Evolutionary conservation across 2,329 filamentous ascomycete genomes (phyloP).

Genomic region (Sphaerulina vaccinii): DNA sequence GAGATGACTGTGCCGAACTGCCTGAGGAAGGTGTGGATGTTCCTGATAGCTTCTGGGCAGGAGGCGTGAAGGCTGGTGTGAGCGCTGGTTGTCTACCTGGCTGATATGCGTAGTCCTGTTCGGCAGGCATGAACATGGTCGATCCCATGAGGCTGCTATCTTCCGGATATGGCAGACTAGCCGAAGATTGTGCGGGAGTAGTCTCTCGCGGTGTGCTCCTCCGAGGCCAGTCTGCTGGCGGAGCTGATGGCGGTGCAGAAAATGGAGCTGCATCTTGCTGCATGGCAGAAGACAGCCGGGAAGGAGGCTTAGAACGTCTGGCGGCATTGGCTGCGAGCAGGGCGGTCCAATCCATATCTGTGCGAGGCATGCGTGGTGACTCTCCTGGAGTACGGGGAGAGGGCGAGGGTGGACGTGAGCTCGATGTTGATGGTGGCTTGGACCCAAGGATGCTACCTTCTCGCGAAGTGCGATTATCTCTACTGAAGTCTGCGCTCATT

Average conservation of each 20-base stretch:
- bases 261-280: constrained; percentile 19
- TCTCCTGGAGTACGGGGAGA: constrained; percentile 26
- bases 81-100: constrained; percentile 20
- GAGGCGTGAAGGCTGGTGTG: constrained; percentile 1
- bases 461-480: constrained; percentile 19
- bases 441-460: constrained; percentile 23
- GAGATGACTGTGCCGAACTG: constrained; percentile 7
- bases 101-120: constrained; percentile 43
- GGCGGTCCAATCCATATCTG: constrained; percentile 36
- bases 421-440: constrained; percentile 24
- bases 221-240: constrained; percentile 1
- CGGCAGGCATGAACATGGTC: constrained; percentile 44
- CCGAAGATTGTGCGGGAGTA: constrained; percentile 36
- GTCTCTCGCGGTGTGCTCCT: constrained; percentile 14
- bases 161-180: constrained; percentile 46
- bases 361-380: constrained; percentile 32
- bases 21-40: constrained; percentile 7
- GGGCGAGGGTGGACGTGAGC: constrained; percentile 32
- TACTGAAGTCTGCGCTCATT: constrained; percentile 24
- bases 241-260: background rate
- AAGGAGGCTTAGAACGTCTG: constrained; percentile 28
- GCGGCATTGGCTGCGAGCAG: constrained; percentile 31
- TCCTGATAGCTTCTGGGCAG: background rate
- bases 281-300: constrained; percentile 28
- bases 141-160: constrained; percentile 38